phyloP scores from a whole-genome alignment of 2,329 filamentous ascomycete genomes.

The Phoma herbarum region DNA sequence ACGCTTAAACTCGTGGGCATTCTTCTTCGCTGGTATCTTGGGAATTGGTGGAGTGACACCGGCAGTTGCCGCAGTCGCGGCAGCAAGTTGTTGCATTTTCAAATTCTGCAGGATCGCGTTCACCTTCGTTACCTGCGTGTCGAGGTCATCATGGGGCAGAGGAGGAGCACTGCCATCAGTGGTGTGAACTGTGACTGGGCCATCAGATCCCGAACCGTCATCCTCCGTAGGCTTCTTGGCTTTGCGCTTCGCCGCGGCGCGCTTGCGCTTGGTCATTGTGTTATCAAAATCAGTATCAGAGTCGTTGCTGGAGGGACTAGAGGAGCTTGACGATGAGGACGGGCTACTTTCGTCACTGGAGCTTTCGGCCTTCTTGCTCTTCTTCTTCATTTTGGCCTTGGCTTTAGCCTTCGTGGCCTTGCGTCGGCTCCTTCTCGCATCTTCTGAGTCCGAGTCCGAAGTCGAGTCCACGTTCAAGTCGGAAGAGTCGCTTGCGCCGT shows the following conservation, averaged over 20 bases:
- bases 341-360: conserved; percentile 32
- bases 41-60: conserved; percentile 28
- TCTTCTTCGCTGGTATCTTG: conserved; percentile 41
- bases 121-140: conserved; percentile 29
- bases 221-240: conserved; percentile 23
- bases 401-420: conserved; percentile 32
- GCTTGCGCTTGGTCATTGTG: conserved; percentile 23
- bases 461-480: conserved; percentile 21
- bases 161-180: conserved; percentile 13
- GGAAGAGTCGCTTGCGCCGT: conserved; percentile 27
- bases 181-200: conserved; percentile 1
- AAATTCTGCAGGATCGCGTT: conserved; percentile 24
- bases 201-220: conserved; percentile 11
- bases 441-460: conserved; percentile 28
- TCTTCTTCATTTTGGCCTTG: conserved; percentile 35
- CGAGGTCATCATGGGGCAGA: conserved; percentile 22
- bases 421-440: conserved; percentile 21
- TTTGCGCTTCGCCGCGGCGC: conserved; percentile 31
- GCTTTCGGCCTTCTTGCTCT: conserved; percentile 33
- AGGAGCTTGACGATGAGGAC: conserved; percentile 7
- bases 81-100: conserved; percentile 29
- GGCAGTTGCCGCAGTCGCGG: conserved; percentile 19
- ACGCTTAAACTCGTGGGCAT: conserved; percentile 70
- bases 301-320: conserved; percentile 26
- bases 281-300: conserved; percentile 27